A percentile compares a stretch with the other conserved stretches of the same genome.
These are phyloP conservation scores for Talaromyces stipitatus DNA, from an alignment of 495 filamentous ascomycete genomes.

Conservation along the genomic window DNA sequence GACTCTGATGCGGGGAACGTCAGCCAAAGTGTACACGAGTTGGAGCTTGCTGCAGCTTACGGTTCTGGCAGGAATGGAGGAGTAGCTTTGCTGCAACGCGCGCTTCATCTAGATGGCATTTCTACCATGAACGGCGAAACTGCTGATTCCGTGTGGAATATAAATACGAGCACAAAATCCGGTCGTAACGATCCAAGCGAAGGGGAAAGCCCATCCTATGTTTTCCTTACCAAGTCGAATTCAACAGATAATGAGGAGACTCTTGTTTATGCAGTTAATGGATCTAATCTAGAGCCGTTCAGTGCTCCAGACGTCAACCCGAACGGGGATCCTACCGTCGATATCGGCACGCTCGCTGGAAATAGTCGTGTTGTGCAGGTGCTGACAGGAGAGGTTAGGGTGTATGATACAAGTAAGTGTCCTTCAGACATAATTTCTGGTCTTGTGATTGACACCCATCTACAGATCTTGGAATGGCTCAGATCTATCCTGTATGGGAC, in stretches of 20 bases:
- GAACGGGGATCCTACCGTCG: constrained; percentile 73
- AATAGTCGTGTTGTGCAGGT: constrained; percentile 77
- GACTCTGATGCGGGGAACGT: constrained; percentile 28
- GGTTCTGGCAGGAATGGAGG: constrained; percentile 64
- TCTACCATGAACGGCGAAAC: constrained; percentile 39
- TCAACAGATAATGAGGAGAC: constrained; percentile 31
- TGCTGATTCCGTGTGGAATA: constrained; percentile 31
- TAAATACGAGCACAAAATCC: constrained; percentile 42
- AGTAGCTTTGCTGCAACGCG: constrained; percentile 65
- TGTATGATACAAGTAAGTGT: constrained; percentile 75
- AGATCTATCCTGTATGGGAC: constrained; percentile 85
- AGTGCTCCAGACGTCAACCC: constrained; percentile 73
- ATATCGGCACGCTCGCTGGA: constrained; percentile 68
- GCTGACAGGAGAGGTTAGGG: constrained; percentile 71
- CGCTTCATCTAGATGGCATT: constrained; percentile 61
- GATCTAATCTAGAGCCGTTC: constrained; percentile 21
- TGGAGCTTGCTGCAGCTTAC: constrained; percentile 65
- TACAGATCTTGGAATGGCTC: constrained; percentile 73
- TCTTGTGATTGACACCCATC: constrained; percentile 6
- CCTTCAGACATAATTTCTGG: neutral
- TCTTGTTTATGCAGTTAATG: constrained; percentile 27
- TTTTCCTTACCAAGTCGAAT: constrained; percentile 27
- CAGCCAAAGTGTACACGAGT: constrained; percentile 19
- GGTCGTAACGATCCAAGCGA: constrained; percentile 45
- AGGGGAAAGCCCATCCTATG: constrained; percentile 17